These are phyloP conservation scores for Flaveria brownii DNA, from an alignment of 129 eudicot genomes.

Conservation along the genomic window DNA sequence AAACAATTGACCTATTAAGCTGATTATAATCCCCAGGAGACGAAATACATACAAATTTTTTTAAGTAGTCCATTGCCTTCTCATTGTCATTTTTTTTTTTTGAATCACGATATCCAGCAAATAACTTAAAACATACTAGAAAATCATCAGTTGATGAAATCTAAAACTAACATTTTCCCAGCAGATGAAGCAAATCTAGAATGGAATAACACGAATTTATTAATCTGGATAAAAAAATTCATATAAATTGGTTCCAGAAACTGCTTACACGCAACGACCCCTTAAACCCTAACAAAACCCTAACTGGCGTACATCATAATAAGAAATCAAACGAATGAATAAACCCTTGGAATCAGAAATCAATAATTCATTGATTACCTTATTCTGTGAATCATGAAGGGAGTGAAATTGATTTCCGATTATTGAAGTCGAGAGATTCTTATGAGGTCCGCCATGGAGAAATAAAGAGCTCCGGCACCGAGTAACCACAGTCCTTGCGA, in stretches of 20 bases:
- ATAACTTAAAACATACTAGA: background rate
- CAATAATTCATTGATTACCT: constrained; percentile 32
- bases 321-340: constrained; percentile 2
- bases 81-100: background rate
- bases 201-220: too few relatives aligned
- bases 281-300: constrained; percentile 53
- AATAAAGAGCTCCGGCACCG: constrained; percentile 49
- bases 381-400: constrained; percentile 24
- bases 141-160: background rate
- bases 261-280: background rate
- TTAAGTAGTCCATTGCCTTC: background rate
- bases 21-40: background rate
- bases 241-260: too few relatives aligned
- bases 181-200: background rate
- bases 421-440: constrained; percentile 20
- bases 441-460: constrained; percentile 35
- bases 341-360: background rate
- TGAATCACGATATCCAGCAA: background rate
- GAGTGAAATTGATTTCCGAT: constrained; percentile 45
- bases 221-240: too few relatives aligned
- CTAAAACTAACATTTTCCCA: background rate
- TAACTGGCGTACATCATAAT: background rate
- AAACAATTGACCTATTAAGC: background rate
- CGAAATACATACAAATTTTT: background rate
- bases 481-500: constrained; percentile 44